A percentile compares a stretch with the other conserved stretches of the same genome.
Conservation (phyloP, 805 yeast species). For the Danielia oregonensis region DNA sequence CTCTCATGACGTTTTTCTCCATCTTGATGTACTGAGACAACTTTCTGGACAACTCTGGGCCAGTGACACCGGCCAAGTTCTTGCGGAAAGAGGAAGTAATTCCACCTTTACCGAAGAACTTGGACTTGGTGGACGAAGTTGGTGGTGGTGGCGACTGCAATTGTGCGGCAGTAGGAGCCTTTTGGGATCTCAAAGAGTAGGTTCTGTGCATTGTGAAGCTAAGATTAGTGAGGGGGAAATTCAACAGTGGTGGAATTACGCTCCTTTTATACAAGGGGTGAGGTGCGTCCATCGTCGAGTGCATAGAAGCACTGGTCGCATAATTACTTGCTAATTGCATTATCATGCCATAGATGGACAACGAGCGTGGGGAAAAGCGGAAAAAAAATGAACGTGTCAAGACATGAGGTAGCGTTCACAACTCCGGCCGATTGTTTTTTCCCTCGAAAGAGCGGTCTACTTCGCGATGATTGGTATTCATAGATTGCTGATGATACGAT, state of each 20-base stretch:
- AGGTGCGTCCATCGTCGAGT: background rate
- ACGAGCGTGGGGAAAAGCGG: too few relatives aligned
- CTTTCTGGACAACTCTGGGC: constrained; percentile 93
- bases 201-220: constrained; percentile 70
- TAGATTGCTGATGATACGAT: too few relatives aligned
- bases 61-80: constrained; percentile 84
- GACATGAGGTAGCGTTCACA: too few relatives aligned
- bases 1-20: constrained; percentile 94
- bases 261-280: constrained; percentile 2
- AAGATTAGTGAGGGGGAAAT: too few relatives aligned
- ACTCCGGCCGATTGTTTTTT: too few relatives aligned
- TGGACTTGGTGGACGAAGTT: constrained; percentile 65
- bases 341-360: too few relatives aligned
- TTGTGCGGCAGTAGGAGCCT: constrained; percentile 83
- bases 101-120: constrained; percentile 73
- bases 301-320: background rate
- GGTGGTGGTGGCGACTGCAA: constrained; percentile 80
- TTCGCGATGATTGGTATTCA: too few relatives aligned
- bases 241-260: background rate
- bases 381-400: too few relatives aligned
- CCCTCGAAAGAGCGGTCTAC: too few relatives aligned
- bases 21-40: constrained; percentile 88
- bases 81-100: constrained; percentile 70
- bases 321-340: constrained; percentile 1
- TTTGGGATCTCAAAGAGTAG: constrained; percentile 70